phyloP scores from a whole-genome alignment of 495 filamentous ascomycete genomes.

The Penicillium samsonianum region DNA sequence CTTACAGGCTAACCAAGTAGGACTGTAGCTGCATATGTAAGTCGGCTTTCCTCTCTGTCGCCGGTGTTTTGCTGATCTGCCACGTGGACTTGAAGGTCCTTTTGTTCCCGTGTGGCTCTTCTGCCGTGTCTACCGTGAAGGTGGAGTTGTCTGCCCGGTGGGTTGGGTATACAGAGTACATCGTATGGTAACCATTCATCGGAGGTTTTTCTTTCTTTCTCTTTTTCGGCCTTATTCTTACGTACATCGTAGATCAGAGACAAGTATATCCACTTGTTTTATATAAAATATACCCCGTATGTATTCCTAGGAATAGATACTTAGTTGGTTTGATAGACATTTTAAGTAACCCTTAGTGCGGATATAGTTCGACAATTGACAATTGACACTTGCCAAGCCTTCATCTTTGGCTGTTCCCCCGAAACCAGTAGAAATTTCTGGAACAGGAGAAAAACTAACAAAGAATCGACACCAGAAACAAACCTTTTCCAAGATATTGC shows the following conservation, averaged over 20 bases:
- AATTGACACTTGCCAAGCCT: constrained; percentile 4
- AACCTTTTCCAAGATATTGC: not conserved
- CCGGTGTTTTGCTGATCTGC: constrained; percentile 11
- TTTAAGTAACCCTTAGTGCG: not conserved
- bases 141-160: constrained; percentile 3
- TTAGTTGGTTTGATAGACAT: not conserved
- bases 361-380: not conserved
- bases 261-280: not conserved
- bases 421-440: not conserved
- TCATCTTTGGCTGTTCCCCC: too few relatives aligned
- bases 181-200: not conserved
- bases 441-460: not conserved
- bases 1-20: not conserved
- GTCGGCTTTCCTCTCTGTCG: not conserved
- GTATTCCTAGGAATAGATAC: not conserved
- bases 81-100: constrained; percentile 12
- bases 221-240: not conserved
- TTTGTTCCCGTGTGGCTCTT: not conserved
- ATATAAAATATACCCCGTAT: not conserved
- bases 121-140: constrained; percentile 3
- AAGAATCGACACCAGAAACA: not conserved
- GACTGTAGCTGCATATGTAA: not conserved
- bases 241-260: not conserved
- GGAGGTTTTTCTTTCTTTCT: not conserved
- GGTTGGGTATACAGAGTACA: not conserved